A percentile compares a stretch with the other conserved stretches of the same genome.
phyloP scores from a whole-genome alignment of 805 yeast genomes.

The Cyberlindnera mississippiensis region DNA sequence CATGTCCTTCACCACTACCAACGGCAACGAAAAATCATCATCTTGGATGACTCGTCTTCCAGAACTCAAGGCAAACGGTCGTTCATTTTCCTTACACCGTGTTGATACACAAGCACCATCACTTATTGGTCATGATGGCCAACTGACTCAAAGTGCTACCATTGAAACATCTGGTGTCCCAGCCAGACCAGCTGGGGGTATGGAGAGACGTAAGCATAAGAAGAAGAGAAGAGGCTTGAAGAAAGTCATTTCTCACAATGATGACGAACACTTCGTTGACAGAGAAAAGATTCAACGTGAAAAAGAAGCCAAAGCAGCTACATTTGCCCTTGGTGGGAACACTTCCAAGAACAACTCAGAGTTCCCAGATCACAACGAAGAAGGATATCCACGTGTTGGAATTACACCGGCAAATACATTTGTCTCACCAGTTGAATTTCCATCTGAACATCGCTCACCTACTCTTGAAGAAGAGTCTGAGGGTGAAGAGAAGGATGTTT shows the following conservation, averaged over 20 bases:
- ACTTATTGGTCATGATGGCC: slow-evolving; percentile 15
- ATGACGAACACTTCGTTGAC: slow-evolving; percentile 22
- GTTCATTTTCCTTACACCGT: slow-evolving; percentile 78
- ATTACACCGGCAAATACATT: slow-evolving; percentile 25
- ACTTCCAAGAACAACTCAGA: slow-evolving; percentile 18
- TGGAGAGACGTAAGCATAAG: slow-evolving; percentile 44
- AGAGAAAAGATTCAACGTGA: slow-evolving; percentile 38
- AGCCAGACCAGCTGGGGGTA: slow-evolving; percentile 73
- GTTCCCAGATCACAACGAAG: slow-evolving; percentile 17
- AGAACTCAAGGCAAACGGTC: slow-evolving; percentile 51
- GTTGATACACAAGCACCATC: slow-evolving; percentile 61
- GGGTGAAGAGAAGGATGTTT: slow-evolving; percentile 7
- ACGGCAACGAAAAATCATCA: slow-evolving; percentile 48
- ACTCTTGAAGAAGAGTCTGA: slow-evolving; percentile 2
- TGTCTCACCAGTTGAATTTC: slow-evolving; percentile 14
- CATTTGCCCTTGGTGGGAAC: slow-evolving; percentile 36
- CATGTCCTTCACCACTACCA: slow-evolving; percentile 77
- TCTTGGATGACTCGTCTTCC: slow-evolving; percentile 88
- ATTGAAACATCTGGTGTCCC: slow-evolving; percentile 62
- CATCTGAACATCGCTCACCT: background rate
- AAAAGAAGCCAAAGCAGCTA: slow-evolving; percentile 40
- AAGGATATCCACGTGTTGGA: slow-evolving; percentile 17
- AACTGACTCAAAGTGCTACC: slow-evolving; percentile 34
- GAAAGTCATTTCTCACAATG: slow-evolving; percentile 11
- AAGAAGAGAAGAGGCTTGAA: slow-evolving; percentile 33